phyloP scores from a whole-genome alignment of 2,329 filamentous ascomycete species.

The Fusarium sp. region DNA sequence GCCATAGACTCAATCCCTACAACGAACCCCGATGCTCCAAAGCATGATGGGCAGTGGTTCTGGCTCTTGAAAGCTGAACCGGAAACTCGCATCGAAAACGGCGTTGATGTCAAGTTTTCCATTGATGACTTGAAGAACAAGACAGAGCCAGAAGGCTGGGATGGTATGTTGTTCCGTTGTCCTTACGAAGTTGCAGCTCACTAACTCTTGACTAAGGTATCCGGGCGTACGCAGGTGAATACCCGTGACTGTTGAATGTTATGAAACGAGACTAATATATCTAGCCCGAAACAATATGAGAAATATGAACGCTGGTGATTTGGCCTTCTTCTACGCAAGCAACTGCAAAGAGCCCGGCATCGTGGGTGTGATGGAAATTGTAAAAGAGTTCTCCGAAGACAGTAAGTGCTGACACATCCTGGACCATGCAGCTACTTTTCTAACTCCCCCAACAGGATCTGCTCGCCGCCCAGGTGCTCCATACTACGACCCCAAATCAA shows the following conservation, averaged over 20 bases:
- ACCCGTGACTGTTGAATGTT: rapidly evolving
- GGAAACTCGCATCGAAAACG: conserved; percentile 86
- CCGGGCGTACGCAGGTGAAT: conserved; percentile 61
- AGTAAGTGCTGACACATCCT: conserved; percentile 60
- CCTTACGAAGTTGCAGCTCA: not conserved
- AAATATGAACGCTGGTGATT: conserved; percentile 89
- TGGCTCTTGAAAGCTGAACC: conserved; percentile 93
- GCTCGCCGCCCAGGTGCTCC: conserved; percentile 60
- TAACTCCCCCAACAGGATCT: conserved; percentile 43
- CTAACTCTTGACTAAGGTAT: conserved; percentile 58
- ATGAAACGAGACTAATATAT: not conserved
- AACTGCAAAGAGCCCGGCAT: conserved; percentile 92
- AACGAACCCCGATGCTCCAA: conserved; percentile 56
- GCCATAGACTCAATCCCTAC: conserved; percentile 54
- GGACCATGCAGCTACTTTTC: rapidly evolving
- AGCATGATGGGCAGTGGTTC: conserved; percentile 65
- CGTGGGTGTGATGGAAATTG: conserved; percentile 89
- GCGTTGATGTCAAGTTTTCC: conserved; percentile 90
- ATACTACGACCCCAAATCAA: conserved; percentile 87
- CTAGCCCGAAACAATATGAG: conserved; percentile 88
- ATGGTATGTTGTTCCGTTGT: conserved; percentile 68
- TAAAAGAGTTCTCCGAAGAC: conserved; percentile 85
- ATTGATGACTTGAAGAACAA: conserved; percentile 87
- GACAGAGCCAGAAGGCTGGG: conserved; percentile 87
- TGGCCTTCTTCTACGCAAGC: conserved; percentile 97